These are phyloP conservation scores for Colletotrichum tropicale DNA, from an alignment of 2,329 filamentous ascomycete species.

Conservation along the genomic window DNA sequence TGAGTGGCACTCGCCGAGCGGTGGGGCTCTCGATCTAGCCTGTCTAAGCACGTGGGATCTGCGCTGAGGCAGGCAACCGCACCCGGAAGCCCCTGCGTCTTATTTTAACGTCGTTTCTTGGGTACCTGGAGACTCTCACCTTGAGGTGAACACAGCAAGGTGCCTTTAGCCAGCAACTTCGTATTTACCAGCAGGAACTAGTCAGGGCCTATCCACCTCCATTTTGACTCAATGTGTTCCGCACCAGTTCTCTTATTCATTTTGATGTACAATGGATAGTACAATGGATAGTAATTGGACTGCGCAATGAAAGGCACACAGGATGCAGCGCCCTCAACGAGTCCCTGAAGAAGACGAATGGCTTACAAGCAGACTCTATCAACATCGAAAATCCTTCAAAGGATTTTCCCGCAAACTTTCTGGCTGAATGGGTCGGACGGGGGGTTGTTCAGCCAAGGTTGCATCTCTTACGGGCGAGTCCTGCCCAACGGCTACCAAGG, in stretches of 20 bases:
- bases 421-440: background rate
- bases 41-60: constrained; percentile 5
- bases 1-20: background rate
- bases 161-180: background rate
- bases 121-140: background rate
- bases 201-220: background rate
- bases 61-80: background rate
- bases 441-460: background rate
- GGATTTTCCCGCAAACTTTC: background rate
- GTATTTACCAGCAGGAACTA: background rate
- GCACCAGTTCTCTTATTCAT: background rate
- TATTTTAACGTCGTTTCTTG: background rate
- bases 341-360: background rate
- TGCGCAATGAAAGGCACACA: background rate
- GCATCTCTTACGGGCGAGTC: too few relatives aligned
- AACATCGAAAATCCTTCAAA: background rate
- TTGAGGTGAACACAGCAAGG: background rate
- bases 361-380: background rate
- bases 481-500: background rate
- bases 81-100: background rate
- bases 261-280: background rate
- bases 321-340: background rate
- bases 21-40: background rate
- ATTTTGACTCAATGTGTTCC: background rate
- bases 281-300: background rate